phyloP scores from a whole-genome alignment of 2,329 filamentous ascomycete species.

The Chaetomium strumarium region DNA sequence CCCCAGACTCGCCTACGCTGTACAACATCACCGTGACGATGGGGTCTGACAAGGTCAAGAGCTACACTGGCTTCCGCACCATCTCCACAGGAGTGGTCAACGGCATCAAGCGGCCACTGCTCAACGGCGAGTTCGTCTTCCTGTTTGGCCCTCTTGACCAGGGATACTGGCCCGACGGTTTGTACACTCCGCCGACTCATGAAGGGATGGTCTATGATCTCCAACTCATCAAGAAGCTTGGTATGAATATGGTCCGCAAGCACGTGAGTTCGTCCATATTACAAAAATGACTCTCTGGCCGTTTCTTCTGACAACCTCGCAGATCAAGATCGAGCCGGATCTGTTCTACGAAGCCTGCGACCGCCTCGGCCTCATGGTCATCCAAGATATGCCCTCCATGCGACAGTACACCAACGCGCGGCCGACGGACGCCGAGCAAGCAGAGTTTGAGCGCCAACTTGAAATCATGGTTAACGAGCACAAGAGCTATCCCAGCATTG shows the following conservation, averaged over 20 bases:
- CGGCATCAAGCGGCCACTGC: slow-evolving; percentile 53
- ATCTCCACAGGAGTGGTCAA: slow-evolving; percentile 51
- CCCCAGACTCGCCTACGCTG: slow-evolving; percentile 54
- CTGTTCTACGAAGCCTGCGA: slow-evolving; percentile 65
- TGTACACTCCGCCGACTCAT: slow-evolving; percentile 57
- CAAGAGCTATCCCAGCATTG: slow-evolving; percentile 59
- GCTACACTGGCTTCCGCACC: slow-evolving; percentile 65
- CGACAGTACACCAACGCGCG: slow-evolving; percentile 29
- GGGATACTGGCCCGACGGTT: slow-evolving; percentile 65
- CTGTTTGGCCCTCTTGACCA: slow-evolving; percentile 65
- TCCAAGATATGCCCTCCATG: slow-evolving; percentile 67
- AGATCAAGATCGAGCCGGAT: slow-evolving; percentile 62
- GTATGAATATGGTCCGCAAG: slow-evolving; percentile 67
- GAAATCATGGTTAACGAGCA: slow-evolving; percentile 56
- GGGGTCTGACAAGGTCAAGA: slow-evolving; percentile 48
- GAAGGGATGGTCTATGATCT: slow-evolving; percentile 66
- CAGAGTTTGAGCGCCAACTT: slow-evolving; percentile 60
- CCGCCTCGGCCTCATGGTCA: slow-evolving; percentile 57
- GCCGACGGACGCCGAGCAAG: slow-evolving; percentile 46
- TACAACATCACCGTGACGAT: slow-evolving; percentile 57
- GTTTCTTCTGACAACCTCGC: background rate
- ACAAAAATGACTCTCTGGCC: background rate
- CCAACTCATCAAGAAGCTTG: slow-evolving; percentile 56
- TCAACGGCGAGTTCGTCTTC: slow-evolving; percentile 66
- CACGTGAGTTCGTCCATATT: slow-evolving; percentile 43